Conservation (phyloP, 768 basidiomycete genomes). For the Podaxis carcinomalis region DNA sequence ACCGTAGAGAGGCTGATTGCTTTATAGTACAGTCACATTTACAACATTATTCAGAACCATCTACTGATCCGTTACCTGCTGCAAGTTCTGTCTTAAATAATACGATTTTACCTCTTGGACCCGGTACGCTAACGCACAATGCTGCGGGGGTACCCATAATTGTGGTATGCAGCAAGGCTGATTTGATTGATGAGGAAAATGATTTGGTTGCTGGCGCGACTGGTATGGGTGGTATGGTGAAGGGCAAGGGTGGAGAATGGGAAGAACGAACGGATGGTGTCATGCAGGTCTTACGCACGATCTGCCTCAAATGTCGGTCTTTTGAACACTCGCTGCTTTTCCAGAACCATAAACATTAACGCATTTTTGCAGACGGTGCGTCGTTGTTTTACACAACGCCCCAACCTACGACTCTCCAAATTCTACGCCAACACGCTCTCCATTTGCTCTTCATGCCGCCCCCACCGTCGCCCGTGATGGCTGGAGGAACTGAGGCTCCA, state of each 20-base stretch:
- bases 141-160: constrained; percentile 80
- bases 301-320: constrained; percentile 86
- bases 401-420: constrained; percentile 67
- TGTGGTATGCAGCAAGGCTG: constrained; percentile 90
- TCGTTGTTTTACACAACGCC: constrained; percentile 88
- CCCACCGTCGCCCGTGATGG: constrained; percentile 63
- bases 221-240: constrained; percentile 88
- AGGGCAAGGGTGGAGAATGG: constrained; percentile 89
- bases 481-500: constrained; percentile 58
- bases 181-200: constrained; percentile 81
- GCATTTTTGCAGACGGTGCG: constrained; percentile 70
- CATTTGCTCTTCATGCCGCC: constrained; percentile 78
- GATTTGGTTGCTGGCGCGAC: constrained; percentile 72
- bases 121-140: constrained; percentile 86
- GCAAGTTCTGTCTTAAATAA: constrained; percentile 57
- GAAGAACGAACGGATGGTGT: constrained; percentile 94
- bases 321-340: background rate
- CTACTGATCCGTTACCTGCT: constrained; percentile 57
- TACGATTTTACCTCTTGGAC: constrained; percentile 77
- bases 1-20: constrained; percentile 10
- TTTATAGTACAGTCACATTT: constrained; percentile 77
- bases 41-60: constrained; percentile 87
- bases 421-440: constrained; percentile 79
- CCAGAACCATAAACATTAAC: too few relatives aligned
- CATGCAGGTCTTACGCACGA: constrained; percentile 91